phyloP scores from a whole-genome alignment of 2,329 filamentous ascomycete genomes.

The Cytospora schulzeri region DNA sequence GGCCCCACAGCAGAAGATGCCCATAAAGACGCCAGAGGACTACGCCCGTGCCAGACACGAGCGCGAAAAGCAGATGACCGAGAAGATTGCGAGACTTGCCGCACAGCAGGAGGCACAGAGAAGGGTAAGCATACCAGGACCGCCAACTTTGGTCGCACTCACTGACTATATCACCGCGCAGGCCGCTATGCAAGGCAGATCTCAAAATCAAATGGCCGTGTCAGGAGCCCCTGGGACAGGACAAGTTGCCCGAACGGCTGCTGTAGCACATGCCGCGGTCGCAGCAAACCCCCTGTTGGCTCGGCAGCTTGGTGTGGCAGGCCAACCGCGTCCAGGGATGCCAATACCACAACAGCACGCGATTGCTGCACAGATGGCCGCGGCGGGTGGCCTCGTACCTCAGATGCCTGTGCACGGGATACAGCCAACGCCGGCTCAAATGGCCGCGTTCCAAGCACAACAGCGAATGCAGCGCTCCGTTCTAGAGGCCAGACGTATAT shows the following conservation, averaged over 20 bases:
- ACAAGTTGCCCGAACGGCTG: slow-evolving; percentile 41
- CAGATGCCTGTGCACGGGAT: slow-evolving; percentile 62
- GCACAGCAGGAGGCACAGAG: slow-evolving; percentile 61
- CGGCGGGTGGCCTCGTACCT: slow-evolving; percentile 50
- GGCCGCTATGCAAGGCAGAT: slow-evolving; percentile 48
- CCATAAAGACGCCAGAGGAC: slow-evolving; percentile 78
- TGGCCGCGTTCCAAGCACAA: slow-evolving; percentile 62
- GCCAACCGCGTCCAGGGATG: slow-evolving; percentile 53
- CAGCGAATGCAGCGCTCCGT: slow-evolving; percentile 62
- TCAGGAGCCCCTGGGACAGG: slow-evolving; percentile 44
- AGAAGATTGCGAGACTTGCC: slow-evolving; percentile 56
- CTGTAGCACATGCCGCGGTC: slow-evolving; percentile 31
- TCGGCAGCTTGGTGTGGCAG: slow-evolving; percentile 48
- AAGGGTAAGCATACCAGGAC: slow-evolving; percentile 48
- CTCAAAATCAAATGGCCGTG: slow-evolving; percentile 47
- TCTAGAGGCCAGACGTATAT: slow-evolving; percentile 66
- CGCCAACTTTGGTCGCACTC: slow-evolving; percentile 36
- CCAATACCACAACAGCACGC: slow-evolving; percentile 51
- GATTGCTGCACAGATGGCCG: slow-evolving; percentile 51
- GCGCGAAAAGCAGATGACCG: slow-evolving; percentile 69
- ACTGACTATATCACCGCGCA: slow-evolving; percentile 32
- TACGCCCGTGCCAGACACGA: slow-evolving; percentile 90
- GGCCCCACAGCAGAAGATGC: slow-evolving; percentile 48
- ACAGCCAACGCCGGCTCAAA: slow-evolving; percentile 62
- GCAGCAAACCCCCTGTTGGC: slow-evolving; percentile 36